Conservation (phyloP, 1,284 basidiomycete genomes). For the Termitomyces sp. region DNA sequence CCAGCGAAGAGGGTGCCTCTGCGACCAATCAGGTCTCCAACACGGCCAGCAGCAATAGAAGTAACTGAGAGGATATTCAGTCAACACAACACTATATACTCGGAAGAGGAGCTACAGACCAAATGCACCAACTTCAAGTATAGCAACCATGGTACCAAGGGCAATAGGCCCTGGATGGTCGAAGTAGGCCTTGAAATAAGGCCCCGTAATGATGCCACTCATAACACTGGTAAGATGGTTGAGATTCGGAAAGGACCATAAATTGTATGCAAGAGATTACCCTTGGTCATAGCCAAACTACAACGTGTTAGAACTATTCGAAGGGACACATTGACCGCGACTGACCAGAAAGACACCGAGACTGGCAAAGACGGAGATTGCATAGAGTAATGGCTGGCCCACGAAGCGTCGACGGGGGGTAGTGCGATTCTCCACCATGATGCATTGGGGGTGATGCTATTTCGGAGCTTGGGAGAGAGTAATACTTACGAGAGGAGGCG, state of each 20-base stretch:
- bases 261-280: conserved; percentile 35
- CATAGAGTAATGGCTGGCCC: conserved; percentile 78
- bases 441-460: conserved; percentile 28
- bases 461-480: conserved; percentile 3
- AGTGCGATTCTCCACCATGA: conserved; percentile 38
- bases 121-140: conserved; percentile 90
- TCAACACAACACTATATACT: background rate
- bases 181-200: conserved; percentile 83
- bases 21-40: conserved; percentile 87
- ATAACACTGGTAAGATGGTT: conserved; percentile 55
- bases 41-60: conserved; percentile 81
- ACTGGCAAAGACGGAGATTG: conserved; percentile 80
- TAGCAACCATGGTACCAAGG: conserved; percentile 86
- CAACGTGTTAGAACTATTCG: conserved; percentile 13
- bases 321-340: conserved; percentile 27
- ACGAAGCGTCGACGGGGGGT: conserved; percentile 53
- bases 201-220: conserved; percentile 92
- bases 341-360: conserved; percentile 84
- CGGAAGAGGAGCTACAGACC: conserved; percentile 41
- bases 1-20: conserved; percentile 86
- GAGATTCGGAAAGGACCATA: background rate
- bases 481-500: too few species aligned
- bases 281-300: conserved; percentile 94
- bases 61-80: conserved; percentile 55
- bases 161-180: conserved; percentile 67